Base-by-base conservation (phyloP, 2,329 filamentous ascomycete species). In the Raffaelea deltoideospora region DNA sequence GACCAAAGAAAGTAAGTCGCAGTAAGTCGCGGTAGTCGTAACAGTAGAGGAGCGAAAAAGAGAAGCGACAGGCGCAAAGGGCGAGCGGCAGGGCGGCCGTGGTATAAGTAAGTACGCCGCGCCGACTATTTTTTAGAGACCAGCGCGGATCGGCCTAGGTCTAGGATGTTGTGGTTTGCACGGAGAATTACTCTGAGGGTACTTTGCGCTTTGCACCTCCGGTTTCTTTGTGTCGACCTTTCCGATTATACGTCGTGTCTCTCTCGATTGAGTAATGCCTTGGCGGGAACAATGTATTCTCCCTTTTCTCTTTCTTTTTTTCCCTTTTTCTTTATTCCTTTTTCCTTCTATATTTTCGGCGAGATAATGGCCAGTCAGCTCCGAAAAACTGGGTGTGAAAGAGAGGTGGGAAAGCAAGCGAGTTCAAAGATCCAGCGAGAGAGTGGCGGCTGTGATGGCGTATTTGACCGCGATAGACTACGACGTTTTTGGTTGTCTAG, bases 401-500 rank as follows among this genome's bases (percentile, higher is more conserved):
- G 26, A 19, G 17, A 11, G 33, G 24, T 22, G 20, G 11, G n/a
- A n/a, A n/a, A n/a, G n/a, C n/a, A n/a, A n/a, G n/a, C n/a, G n/a
- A n/a, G n/a, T n/a, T 22, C 15, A 5, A 32, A 32, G 31, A 14
- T 18, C 23, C 33, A 28, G 19, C 10, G 20, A 32, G 35, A 21
- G 29, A 48, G 33, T 41, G 51, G 55, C 53, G 51, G 53, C 52
- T 50, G 45, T 42, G 48, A 48, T 51, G 51, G 52, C 49, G 51
- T 56, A 54, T 58, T 54, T 55, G 55, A 55, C 48, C 48, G 50
- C 48, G 48, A 51, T 48, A 53, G 46, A 39, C 44, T 14, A 18
- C 19, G 13, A 35, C 10, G 15, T n/a, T n/a, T 23, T 17, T 8
- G 40, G 45, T 53, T 52, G 53, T 48, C 54, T 49, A 37, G 38